A percentile compares a stretch with the other conserved stretches of the same genome.
Conservation (phyloP, 2,329 filamentous ascomycete genomes). For the Phialemoniopsis sp. region DNA sequence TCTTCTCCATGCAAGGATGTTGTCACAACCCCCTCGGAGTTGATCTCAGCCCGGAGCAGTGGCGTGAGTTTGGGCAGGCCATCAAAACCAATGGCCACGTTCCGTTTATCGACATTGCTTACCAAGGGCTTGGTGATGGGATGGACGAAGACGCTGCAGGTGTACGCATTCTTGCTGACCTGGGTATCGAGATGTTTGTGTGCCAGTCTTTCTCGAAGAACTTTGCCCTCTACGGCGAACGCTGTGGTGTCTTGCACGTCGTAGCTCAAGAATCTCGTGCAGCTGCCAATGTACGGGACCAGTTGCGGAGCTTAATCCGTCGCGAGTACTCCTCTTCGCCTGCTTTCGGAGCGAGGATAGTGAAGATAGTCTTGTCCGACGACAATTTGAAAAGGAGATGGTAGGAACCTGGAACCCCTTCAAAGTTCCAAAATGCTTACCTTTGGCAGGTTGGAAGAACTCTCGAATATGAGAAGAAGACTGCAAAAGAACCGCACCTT, state of each 20-base stretch:
- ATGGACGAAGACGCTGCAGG: conserved; percentile 25
- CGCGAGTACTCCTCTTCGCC: conserved; percentile 21
- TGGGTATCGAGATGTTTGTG: too few species aligned
- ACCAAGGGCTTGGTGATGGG: conserved; percentile 27
- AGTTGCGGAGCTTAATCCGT: conserved; percentile 19
- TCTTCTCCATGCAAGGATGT: conserved; percentile 29
- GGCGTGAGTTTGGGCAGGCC: conserved; percentile 17
- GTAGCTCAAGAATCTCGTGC: conserved; percentile 6
- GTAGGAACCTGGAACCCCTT: too few species aligned
- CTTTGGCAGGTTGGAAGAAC: neutral
- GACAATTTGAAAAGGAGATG: too few species aligned
- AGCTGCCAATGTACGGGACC: conserved; percentile 15
- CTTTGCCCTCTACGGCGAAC: conserved; percentile 29
- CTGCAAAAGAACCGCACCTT: neutral
- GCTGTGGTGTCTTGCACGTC: conserved; percentile 23
- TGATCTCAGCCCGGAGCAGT: conserved; percentile 24
- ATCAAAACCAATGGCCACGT: conserved; percentile 17
- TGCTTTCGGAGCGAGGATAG: conserved; percentile 18
- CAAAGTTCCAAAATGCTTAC: too few species aligned
- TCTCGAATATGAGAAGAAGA: neutral
- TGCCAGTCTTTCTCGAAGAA: conserved; percentile 33
- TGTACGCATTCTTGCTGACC: conserved; percentile 17
- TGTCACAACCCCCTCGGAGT: conserved; percentile 30
- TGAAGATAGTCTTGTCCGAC: conserved; percentile 2
- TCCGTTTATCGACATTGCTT: conserved; percentile 29